A percentile compares a stretch with the other conserved stretches of the same genome.
These are phyloP conservation scores for Quercus lobata DNA, from an alignment of 331 rosid genomes.

Conservation along the genomic window DNA sequence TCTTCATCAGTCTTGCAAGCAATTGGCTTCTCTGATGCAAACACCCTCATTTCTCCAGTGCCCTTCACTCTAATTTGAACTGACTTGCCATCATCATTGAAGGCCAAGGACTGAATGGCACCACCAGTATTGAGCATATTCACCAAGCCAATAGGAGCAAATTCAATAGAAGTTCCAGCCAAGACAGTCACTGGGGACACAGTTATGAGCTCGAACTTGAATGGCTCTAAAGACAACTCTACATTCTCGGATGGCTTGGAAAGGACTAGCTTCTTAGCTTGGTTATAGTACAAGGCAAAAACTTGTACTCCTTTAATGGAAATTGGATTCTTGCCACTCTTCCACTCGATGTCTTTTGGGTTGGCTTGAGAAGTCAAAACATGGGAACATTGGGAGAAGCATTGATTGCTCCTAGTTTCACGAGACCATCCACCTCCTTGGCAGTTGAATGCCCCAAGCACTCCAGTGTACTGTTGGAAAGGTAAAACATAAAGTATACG, in stretches of 20 bases:
- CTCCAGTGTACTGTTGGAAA: slow-evolving; percentile 61
- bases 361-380: slow-evolving; percentile 47
- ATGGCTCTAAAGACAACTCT: slow-evolving; percentile 78
- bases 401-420: slow-evolving; percentile 62
- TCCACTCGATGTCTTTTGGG: slow-evolving; percentile 77
- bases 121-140: slow-evolving; percentile 88
- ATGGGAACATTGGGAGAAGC: slow-evolving; percentile 59
- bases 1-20: slow-evolving; percentile 50
- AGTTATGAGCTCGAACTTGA: slow-evolving; percentile 77
- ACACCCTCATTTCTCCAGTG: slow-evolving; percentile 64
- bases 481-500: neutral
- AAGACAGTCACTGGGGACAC: slow-evolving; percentile 53
- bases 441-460: slow-evolving; percentile 84
- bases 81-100: slow-evolving; percentile 26
- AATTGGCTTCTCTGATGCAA: slow-evolving; percentile 58
- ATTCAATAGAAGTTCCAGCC: slow-evolving; percentile 31
- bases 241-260: slow-evolving; percentile 36
- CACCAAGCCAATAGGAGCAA: slow-evolving; percentile 77
- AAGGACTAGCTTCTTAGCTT: slow-evolving; percentile 57
- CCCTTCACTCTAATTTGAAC: slow-evolving; percentile 61
- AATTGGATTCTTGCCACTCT: slow-evolving; percentile 55
- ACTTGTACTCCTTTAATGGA: slow-evolving; percentile 41
- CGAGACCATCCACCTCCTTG: slow-evolving; percentile 97
- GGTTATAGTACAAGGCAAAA: slow-evolving; percentile 64
- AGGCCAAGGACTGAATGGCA: slow-evolving; percentile 55